A percentile compares a stretch with the other conserved stretches of the same genome.
Conservation (phyloP, 768 basidiomycete species). For the Boletellus emodensis region DNA sequence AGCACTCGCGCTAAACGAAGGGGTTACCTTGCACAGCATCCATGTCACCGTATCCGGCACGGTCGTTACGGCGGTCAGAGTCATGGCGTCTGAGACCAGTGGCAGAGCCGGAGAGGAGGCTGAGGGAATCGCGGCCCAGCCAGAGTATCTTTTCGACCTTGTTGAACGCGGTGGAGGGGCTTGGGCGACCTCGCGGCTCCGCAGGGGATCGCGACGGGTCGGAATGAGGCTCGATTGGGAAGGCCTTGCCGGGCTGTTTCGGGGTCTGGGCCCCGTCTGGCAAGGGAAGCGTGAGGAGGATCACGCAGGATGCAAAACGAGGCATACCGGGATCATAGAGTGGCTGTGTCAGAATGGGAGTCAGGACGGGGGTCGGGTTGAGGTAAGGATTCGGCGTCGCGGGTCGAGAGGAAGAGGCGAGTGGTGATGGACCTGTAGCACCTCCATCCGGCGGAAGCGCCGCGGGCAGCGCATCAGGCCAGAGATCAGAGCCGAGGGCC, state of each 20-base stretch:
- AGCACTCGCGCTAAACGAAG: background rate
- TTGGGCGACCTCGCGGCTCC: constrained; percentile 4
- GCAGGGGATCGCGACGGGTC: constrained; percentile 1
- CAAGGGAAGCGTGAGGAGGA: background rate
- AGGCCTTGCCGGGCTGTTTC: constrained; percentile 1
- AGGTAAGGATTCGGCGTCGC: constrained; percentile 33
- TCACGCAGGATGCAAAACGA: background rate
- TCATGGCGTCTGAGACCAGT: constrained; percentile 9
- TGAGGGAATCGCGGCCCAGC: constrained; percentile 29
- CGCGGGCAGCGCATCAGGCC: constrained; percentile 23
- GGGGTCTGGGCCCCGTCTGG: constrained; percentile 16
- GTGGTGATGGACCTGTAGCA: background rate
- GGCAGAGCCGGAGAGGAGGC: constrained; percentile 23
- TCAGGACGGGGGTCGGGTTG: constrained; percentile 33
- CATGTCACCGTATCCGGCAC: constrained; percentile 8
- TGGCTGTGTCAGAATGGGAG: constrained; percentile 4
- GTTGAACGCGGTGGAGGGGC: constrained; percentile 18
- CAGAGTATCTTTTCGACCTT: constrained; percentile 34
- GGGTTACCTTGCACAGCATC: constrained; percentile 27
- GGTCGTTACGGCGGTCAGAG: constrained; percentile 13
- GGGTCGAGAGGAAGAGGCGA: constrained; percentile 15
- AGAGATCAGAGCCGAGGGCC: constrained; percentile 18
- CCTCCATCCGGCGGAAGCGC: constrained; percentile 2
- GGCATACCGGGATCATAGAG: constrained; percentile 14
- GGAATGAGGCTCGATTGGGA: background rate